These are phyloP conservation scores for Solanum piurae DNA, from an alignment of 257 asterid genomes.

Conservation along the genomic window DNA sequence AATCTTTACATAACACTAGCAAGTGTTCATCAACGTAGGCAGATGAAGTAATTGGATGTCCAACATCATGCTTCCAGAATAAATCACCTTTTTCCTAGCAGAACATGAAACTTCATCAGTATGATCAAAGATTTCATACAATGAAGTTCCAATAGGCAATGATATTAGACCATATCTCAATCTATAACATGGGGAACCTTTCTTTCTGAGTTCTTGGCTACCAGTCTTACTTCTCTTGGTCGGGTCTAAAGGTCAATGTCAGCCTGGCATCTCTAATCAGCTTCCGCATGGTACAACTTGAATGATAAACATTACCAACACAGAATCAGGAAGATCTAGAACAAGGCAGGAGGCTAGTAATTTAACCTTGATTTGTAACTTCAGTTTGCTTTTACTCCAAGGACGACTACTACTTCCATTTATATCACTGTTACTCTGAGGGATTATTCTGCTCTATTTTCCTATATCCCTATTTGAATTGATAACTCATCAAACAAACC, in stretches of 20 bases:
- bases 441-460: not conserved
- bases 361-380: not conserved
- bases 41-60: slow-evolving; percentile 73
- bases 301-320: not conserved
- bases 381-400: not conserved
- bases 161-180: not conserved
- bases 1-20: slow-evolving; percentile 19
- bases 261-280: not conserved
- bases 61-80: slow-evolving; percentile 58
- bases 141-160: not conserved
- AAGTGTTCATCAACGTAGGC: slow-evolving; percentile 63
- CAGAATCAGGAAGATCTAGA: not conserved
- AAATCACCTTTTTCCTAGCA: slow-evolving; percentile 56
- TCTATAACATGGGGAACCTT: not conserved
- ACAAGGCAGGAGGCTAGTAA: not conserved
- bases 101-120: not conserved
- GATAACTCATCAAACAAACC: not conserved
- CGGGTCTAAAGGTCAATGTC: not conserved
- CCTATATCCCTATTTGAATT: not conserved
- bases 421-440: not conserved
- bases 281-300: not conserved
- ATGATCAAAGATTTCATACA: not conserved
- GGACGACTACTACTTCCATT: not conserved
- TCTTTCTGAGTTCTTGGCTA: not conserved
- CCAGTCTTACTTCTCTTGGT: not conserved